These are phyloP conservation scores for Haplosporangium gracile DNA, from an alignment of 192 early-diverging fungal species.

Conservation along the genomic window DNA sequence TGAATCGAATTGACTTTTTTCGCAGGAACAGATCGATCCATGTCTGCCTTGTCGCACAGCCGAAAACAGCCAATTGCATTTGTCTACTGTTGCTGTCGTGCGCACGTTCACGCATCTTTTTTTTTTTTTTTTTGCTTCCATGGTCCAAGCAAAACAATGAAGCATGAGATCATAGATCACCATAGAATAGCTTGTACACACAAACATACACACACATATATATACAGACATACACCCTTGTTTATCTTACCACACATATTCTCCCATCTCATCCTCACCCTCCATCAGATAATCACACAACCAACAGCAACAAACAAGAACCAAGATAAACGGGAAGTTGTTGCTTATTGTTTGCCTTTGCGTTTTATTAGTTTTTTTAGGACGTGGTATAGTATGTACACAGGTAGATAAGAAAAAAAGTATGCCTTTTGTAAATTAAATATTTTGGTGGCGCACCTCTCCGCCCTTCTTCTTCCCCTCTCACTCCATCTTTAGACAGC, in stretches of 20 bases:
- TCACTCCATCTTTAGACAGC: slow-evolving; percentile 16
- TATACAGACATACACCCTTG: not conserved
- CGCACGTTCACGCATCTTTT: not conserved
- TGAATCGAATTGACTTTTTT: no score
- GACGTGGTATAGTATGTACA: not conserved
- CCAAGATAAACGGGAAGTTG: no score
- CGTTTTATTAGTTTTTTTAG: not conserved
- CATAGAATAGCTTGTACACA: not conserved
- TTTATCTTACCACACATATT: no score
- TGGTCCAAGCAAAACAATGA: not conserved
- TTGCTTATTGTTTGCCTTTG: not conserved
- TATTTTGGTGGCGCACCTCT: not conserved
- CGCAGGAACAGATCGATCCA: no score
- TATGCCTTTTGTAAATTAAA: not conserved
- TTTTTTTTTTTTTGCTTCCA: not conserved
- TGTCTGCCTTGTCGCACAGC: no score
- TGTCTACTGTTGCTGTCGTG: not conserved
- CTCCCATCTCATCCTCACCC: not conserved
- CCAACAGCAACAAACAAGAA: no score
- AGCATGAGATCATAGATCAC: not conserved
- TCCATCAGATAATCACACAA: no score
- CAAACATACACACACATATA: not conserved
- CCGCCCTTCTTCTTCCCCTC: not conserved
- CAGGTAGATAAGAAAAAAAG: not conserved
- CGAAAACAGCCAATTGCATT: no score